Evolutionary conservation across 2,329 filamentous ascomycete genomes (phyloP), one percentile per base, ranked within the genome.

Genomic region (Pyrenophora seminiperda): DNA sequence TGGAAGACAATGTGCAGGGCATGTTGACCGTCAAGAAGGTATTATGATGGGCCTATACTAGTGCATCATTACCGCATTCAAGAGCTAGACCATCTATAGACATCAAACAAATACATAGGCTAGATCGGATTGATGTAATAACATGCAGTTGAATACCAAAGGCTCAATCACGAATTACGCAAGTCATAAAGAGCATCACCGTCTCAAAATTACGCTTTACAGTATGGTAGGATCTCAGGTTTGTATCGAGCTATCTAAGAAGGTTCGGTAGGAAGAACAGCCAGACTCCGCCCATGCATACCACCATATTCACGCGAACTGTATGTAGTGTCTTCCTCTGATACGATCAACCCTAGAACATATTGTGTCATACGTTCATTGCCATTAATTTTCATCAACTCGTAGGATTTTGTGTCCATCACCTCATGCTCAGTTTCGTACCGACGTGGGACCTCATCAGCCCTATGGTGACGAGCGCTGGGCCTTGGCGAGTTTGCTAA

Each of bases 401-500:
- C 24, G 10, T 27, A 10, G 13, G 24, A 27, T 27, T 22, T 3
- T 27, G 24, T 27, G 24, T 9, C 24, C 2, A 2, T 27, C 9
- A 27, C 7, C 10, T 2, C 24, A 27, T 27, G 24, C 24, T 11
- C 24, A 27, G 13, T 11, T 27, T 27, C 13, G 7, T 27, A 9
- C 24, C 24, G 3, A 27, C 24, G 24, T 27, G 24, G 13, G 24
- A 27, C 24, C 31, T 36, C 15, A 42, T 20, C 15, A 41, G 13
- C 24, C 20, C 37, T 44, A 53, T 19, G 41, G 29, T 3, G 41
- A 44, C 27, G 31, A 33, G 18, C 49, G 47, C 13, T 27, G 54
- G 37, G 55, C 55, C 53, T 66, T 70, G 24, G 62, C 46, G 29
- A 71, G 62, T 47, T 66, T 71, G 44, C 45, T 62, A 17, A 72